Base-by-base conservation (phyloP, 2,329 filamentous ascomycete species). In the Colletotrichum endophyticum region DNA sequence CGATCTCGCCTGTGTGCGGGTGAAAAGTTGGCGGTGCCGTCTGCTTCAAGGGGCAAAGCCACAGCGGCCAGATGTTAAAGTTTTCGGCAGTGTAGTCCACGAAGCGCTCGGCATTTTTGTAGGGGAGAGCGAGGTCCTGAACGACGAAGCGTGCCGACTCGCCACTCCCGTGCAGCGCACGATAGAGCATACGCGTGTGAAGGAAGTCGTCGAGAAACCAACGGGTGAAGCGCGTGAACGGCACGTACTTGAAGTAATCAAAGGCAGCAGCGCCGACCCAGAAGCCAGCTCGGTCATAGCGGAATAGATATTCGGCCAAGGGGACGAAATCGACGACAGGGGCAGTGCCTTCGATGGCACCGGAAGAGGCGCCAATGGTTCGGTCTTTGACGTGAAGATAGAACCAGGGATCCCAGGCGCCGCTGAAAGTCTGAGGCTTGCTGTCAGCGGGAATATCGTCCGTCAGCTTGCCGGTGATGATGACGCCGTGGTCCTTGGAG, bases 241-340 rank as follows among this genome's bases (percentile, higher is more conserved):
- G 93, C 4, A 92, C 89, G 57, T 88, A 86, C 62, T 83, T 84
- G 87, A 94, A 95, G 86, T 95, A 95, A 56, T 88, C 87, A 83
- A 94, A 95, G 5, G 92, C 92, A 16, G 90, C 90, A 8, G 86
- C 85, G 59, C 92, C 93, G 49, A 94, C 93, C 94, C 94, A 95
- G 88, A 95, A 95, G 16, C 92, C 93, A 69, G 92, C 94, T 61
- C 94, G 91, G 84, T 95, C 94, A 85, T 95, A 95, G 67, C 94
- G 91, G 87, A 95, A 95, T 78, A 95, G 91, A 82, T 95, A 95
- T 82, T 95, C 93, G 53, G 91, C 90, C 6, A 95, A 85, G 0
- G 94, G 93, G 56, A 95, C 89, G 79, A 91, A 91, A 67, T 94
- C 92, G 70, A 82, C 79, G 19, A 80, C 72, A 9, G 80, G 71